A percentile compares a stretch with the other conserved stretches of the same genome.
Evolutionary conservation across 73 alveolate species (phyloP).

Genomic region (Paramecium biaurelia): DNA sequence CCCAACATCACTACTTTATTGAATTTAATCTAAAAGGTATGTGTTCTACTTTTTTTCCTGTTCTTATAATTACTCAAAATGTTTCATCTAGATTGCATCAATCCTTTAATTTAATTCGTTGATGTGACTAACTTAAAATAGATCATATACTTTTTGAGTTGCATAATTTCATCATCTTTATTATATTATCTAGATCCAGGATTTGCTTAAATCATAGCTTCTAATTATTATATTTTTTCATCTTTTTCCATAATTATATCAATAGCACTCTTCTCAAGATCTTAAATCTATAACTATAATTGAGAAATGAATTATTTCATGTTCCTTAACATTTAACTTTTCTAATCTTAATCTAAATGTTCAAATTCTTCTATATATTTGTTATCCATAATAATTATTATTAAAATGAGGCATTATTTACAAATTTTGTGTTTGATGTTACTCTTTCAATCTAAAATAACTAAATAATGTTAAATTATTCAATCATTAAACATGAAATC

Average conservation of each 20-base stretch:
- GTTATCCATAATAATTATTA: conserved; percentile 21
- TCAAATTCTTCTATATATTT: conserved; percentile 30
- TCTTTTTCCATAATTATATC: conserved; percentile 36
- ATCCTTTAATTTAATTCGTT: conserved; percentile 23
- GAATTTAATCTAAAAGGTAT: neutral
- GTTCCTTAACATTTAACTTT: neutral
- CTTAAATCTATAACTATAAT: neutral
- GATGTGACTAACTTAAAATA: neutral
- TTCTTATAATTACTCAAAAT: conserved; percentile 26
- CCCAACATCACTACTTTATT: neutral
- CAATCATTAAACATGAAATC: neutral
- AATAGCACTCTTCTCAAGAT: conserved; percentile 22
- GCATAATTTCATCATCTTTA: conserved; percentile 19
- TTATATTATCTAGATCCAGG: neutral
- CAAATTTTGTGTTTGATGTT: neutral
- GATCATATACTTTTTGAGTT: neutral
- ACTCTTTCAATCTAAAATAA: neutral
- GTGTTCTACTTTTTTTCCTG: neutral
- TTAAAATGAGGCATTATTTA: neutral
- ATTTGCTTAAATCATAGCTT: neutral
- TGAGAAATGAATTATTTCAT: conserved; percentile 7
- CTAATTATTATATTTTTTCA: conserved; percentile 6
- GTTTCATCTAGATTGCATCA: neutral
- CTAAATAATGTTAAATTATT: neutral
- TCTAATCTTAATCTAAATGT: conserved; percentile 16